Percentiles rank a stretch among this genome's conserved stretches.
Evolutionary conservation across 495 filamentous ascomycete genomes (phyloP).

Genomic region (Penicillium robsamsonii): DNA sequence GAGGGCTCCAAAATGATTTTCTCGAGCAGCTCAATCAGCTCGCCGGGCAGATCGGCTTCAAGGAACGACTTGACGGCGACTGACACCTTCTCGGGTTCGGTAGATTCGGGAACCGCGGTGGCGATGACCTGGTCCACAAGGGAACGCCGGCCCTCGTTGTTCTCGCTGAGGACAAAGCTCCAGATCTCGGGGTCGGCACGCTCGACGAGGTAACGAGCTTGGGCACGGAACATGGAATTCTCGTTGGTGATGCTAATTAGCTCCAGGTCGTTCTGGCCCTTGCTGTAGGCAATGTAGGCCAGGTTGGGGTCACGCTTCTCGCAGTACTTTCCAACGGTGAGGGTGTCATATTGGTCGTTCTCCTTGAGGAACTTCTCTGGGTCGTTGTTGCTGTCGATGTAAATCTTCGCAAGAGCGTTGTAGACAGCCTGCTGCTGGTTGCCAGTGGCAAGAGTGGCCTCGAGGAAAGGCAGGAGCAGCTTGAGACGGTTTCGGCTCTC

Average conservation of each 20-base stretch:
- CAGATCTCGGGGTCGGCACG: constrained; percentile 88
- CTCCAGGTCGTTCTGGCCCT: constrained; percentile 97
- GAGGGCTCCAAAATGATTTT: constrained; percentile 99
- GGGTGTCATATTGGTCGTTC: constrained; percentile 93
- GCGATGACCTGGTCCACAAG: constrained; percentile 96
- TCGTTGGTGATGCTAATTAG: constrained; percentile 98
- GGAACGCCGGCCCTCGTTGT: constrained; percentile 90
- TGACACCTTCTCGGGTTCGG: constrained; percentile 92
- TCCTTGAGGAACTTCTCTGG: constrained; percentile 98
- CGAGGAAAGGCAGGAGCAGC: constrained; percentile 92
- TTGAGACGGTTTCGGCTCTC: constrained; percentile 95
- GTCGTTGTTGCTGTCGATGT: constrained; percentile 99
- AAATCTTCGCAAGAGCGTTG: constrained; percentile 98
- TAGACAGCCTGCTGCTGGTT: constrained; percentile 98
- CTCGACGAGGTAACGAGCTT: constrained; percentile 92
- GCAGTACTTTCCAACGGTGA: constrained; percentile 95
- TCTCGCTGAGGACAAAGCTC: constrained; percentile 89
- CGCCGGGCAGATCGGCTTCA: constrained; percentile 81
- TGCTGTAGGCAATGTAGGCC: constrained; percentile 91
- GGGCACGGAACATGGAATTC: constrained; percentile 97
- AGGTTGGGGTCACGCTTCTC: constrained; percentile 98
- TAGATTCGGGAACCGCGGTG: constrained; percentile 92
- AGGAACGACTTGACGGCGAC: constrained; percentile 93
- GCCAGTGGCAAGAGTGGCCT: constrained; percentile 82
- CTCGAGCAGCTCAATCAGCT: constrained; percentile 96